Evolutionary conservation across 2,329 filamentous ascomycete species (phyloP), one percentile per base, ranked within the genome.

Genomic region (Xylariomycetidae sp.): DNA sequence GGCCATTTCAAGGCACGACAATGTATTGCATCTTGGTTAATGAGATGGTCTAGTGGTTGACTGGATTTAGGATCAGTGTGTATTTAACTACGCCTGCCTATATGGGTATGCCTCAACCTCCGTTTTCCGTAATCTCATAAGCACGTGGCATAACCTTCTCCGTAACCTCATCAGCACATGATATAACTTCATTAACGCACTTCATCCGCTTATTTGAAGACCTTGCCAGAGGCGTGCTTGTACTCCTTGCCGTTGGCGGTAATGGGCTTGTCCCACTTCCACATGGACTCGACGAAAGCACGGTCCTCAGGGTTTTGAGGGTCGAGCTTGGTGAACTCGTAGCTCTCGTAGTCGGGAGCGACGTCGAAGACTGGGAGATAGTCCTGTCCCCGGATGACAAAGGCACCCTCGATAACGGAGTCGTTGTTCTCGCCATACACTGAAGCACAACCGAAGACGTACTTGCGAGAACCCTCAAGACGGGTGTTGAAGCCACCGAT

Each of bases 401-500:
- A 97, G 48, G 87, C 92, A 72, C 92, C 92, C 65, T 85, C 75
- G 61, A 98, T 87, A 62, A 95, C 70, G 43, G 85, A 94, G 74
- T 89, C 78, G 70, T 95, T 88, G 78, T 80, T 81, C 64, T 74
- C 67, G 59, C 92, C 92, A 64, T 85, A 98, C 50, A 98, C 92
- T 51, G 86, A 90, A 55, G 80, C 80, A 57, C 75, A 80, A 54
- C 92, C 92, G 70, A 98, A 97, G 62, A 98, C 69, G 78, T 88
- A 95, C 83, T 98, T 98, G 75, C 92, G 89, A 61, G 88, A 95
- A 47, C 63, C 92, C 78, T 98, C 92, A 41, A 98, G 87, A 76
- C 92, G 92, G 65, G 80, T 78, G 73, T 96, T 94, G 80, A 98
- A 95, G 64, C 92, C 92, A 69, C 86, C 89, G 63, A 98, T 90